Percentiles rank a stretch among this genome's conserved stretches.
Conservation (phyloP, 129 eudicot species). For the Saussurea involucrata region DNA sequence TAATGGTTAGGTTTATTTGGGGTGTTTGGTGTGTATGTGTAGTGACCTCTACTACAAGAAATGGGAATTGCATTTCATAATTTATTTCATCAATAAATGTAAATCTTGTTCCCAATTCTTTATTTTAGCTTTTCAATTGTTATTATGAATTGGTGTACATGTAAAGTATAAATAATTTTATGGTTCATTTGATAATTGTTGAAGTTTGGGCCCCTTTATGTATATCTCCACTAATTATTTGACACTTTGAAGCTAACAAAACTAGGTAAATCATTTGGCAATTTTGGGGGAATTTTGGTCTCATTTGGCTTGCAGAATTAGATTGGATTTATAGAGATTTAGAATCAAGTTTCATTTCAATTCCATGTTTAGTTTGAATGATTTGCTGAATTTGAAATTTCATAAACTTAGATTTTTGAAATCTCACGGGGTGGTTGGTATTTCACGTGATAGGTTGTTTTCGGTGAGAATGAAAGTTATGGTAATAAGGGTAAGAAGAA, state of each 20-base stretch:
- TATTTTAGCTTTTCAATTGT: not conserved
- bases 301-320: too few relatives aligned
- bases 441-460: too few relatives aligned
- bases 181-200: not conserved
- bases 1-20: conserved; percentile 17
- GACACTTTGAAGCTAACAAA: not conserved
- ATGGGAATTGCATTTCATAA: not conserved
- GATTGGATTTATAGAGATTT: too few relatives aligned
- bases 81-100: not conserved
- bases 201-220: not conserved
- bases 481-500: too few relatives aligned
- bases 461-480: too few relatives aligned
- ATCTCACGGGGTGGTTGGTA: too few relatives aligned
- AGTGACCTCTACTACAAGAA: conserved; percentile 21
- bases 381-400: too few relatives aligned
- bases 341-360: too few relatives aligned
- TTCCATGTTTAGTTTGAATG: not conserved
- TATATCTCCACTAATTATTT: not conserved
- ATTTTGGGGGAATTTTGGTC: too few relatives aligned
- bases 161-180: not conserved
- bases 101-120: conserved; percentile 1
- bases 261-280: not conserved
- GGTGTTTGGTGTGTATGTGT: conserved; percentile 16
- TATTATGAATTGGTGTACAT: not conserved
- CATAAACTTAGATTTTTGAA: too few relatives aligned